A percentile compares a stretch with the other conserved stretches of the same genome.
These are phyloP conservation scores for Colletotrichum brevisporum DNA, from an alignment of 2,329 filamentous ascomycete genomes.

Conservation along the genomic window DNA sequence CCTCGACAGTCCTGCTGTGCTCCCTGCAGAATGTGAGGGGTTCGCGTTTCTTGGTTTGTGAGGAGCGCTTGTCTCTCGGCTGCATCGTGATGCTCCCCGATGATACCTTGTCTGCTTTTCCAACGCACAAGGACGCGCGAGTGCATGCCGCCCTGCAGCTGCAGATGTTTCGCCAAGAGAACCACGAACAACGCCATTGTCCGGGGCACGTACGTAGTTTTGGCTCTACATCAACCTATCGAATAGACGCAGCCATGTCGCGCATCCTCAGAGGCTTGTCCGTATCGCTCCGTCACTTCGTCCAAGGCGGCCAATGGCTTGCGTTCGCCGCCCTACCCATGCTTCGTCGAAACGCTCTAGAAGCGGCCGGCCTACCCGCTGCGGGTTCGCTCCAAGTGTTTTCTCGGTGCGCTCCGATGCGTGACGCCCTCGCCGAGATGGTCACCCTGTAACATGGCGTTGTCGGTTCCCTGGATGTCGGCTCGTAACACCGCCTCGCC, in stretches of 20 bases:
- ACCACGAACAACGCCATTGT: background rate
- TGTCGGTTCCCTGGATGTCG: no score
- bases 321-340: background rate
- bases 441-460: no score
- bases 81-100: conserved; percentile 9
- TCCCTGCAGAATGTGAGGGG: background rate
- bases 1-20: background rate
- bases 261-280: background rate
- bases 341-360: conserved; percentile 8
- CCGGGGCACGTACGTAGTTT: background rate
- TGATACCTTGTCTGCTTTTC: conserved; percentile 12
- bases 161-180: conserved; percentile 16
- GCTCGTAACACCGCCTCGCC: background rate
- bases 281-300: background rate
- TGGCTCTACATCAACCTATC: background rate
- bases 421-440: no score
- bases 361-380: background rate
- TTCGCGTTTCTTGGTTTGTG: background rate
- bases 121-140: conserved; percentile 1
- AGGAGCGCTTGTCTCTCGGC: conserved; percentile 13
- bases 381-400: background rate
- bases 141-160: conserved; percentile 18
- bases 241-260: background rate
- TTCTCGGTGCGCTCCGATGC: no score
- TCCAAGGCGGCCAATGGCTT: background rate